A percentile compares a stretch with the other conserved stretches of the same genome.
These are phyloP conservation scores for Xerocomus spinulosus DNA, from an alignment of 768 basidiomycete genomes.

Conservation along the genomic window DNA sequence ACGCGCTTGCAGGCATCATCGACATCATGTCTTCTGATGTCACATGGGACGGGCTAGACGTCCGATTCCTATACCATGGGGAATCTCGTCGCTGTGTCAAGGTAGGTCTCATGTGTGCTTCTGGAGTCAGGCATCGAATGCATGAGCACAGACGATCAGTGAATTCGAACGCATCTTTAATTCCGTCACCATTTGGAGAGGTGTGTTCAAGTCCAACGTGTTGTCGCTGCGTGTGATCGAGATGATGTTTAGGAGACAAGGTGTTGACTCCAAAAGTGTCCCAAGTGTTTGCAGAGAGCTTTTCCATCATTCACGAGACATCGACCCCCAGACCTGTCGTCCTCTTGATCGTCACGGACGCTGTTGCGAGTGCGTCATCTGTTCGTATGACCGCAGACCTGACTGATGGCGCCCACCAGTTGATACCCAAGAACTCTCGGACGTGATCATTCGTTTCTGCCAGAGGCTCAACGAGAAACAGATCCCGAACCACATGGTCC, in stretches of 20 bases:
- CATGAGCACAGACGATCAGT: slow-evolving; percentile 5
- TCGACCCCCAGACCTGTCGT: slow-evolving; percentile 5
- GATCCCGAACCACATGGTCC: slow-evolving; percentile 18
- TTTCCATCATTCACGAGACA: slow-evolving; percentile 3
- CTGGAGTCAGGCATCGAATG: not conserved
- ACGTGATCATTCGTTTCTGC: slow-evolving; percentile 8
- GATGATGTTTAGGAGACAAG: slow-evolving; percentile 10
- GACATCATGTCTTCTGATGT: slow-evolving; percentile 9
- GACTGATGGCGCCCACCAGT: slow-evolving; percentile 1
- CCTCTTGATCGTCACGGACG: slow-evolving; percentile 21
- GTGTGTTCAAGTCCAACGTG: slow-evolving; percentile 2
- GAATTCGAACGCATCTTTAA: slow-evolving; percentile 19
- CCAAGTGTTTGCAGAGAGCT: slow-evolving; percentile 17
- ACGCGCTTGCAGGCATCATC: slow-evolving; percentile 12
- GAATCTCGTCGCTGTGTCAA: slow-evolving; percentile 3
- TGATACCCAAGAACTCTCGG: slow-evolving; percentile 11
- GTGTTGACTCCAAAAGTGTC: slow-evolving; percentile 14
- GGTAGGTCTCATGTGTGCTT: not conserved
- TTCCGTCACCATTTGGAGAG: slow-evolving; percentile 17
- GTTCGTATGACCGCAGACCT: not conserved
- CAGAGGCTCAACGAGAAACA: slow-evolving; percentile 6
- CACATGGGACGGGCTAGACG: slow-evolving; percentile 16
- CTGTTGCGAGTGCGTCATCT: slow-evolving; percentile 12
- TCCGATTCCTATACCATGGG: slow-evolving; percentile 17
- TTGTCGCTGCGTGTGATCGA: not conserved